Evolutionary conservation across 331 rosid species (phyloP), one percentile per base, ranked within the genome.

Genomic region (Erythrophleum ivorense): DNA sequence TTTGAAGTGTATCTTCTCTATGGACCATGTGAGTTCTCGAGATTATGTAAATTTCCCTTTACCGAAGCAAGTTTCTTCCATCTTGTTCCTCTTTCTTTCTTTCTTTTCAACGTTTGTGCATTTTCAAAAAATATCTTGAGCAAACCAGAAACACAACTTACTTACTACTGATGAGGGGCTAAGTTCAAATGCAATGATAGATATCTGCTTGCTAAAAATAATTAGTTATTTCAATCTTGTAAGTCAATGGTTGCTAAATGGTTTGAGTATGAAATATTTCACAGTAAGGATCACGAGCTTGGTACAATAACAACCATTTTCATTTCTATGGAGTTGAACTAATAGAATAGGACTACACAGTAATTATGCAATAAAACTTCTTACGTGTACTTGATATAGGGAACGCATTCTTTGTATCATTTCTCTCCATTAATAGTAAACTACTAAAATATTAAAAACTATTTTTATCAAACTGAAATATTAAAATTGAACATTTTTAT

Each of bases 401-500:
- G 86, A 80, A 52, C 59, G 8, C 69, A 11, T 66, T 54, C 49
- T 60, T 38, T 80, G 83, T 62, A 52, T 77, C 21, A 29, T 50
- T 77, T 76, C 43, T 87, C 29, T 81, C 50, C n/a, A 38, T 71
- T 81, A 57, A 31, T 53, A 54, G 79, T 49, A 62, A 54, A 16
- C 33, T 80, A 54, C 12, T 55, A 36, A 64, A 24, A 24, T 24
- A 24, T 24, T 24, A 24, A 24, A 24, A 24, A 24, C 29, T 24
- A 24, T 24, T 24, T 24, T 24, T 24, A 24, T 24, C 29, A 24
- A 24, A 24, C 1, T 24, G 29, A 24, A 24, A 24, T 24, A 24
- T 24, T 24, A 24, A 24, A 24, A 24, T 24, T 24, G 29, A 24
- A 24, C 1, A 24, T 24, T 24, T 24, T 24, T 24, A 24, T 24